Conservation (phyloP, 148 eudicot species). For the Dysphania ambrosioides region DNA sequence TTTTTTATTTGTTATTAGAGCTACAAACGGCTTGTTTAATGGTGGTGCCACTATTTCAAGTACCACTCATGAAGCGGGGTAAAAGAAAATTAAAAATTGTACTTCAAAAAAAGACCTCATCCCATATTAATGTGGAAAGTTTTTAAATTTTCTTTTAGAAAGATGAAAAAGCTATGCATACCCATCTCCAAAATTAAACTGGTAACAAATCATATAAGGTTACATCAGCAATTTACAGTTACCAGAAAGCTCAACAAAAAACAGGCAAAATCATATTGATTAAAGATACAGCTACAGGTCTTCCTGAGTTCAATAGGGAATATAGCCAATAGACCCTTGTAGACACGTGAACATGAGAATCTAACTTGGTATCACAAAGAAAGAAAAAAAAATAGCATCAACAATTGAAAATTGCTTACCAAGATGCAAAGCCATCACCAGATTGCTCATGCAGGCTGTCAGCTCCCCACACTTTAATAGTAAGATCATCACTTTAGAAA, state of each 20-base stretch:
- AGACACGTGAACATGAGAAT: not conserved
- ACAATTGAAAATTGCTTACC: conserved; percentile 49
- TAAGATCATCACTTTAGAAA: conserved; percentile 86
- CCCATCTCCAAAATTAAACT: not conserved
- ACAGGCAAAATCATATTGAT: not conserved
- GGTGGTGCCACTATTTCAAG: no score
- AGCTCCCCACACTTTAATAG: conserved; percentile 78
- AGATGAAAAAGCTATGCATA: no score
- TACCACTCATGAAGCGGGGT: no score
- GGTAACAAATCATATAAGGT: not conserved
- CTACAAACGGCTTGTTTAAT: no score
- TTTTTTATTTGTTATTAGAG: no score
- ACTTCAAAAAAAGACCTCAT: no score
- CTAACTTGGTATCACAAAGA: not conserved
- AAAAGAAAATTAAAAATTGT: no score
- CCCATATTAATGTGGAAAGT: not conserved
- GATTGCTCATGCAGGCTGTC: conserved; percentile 43
- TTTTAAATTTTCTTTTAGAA: no score
- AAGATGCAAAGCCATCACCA: conserved; percentile 56
- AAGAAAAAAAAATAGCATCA: conserved; percentile 8
- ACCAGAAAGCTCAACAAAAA: not conserved
- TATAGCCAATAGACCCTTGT: not conserved
- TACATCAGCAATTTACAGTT: not conserved
- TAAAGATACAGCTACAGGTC: not conserved
- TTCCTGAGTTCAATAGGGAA: not conserved